A percentile compares a stretch with the other conserved stretches of the same genome.
phyloP scores from a whole-genome alignment of 2,329 filamentous ascomycete genomes.

The Colletotrichum tanaceti region DNA sequence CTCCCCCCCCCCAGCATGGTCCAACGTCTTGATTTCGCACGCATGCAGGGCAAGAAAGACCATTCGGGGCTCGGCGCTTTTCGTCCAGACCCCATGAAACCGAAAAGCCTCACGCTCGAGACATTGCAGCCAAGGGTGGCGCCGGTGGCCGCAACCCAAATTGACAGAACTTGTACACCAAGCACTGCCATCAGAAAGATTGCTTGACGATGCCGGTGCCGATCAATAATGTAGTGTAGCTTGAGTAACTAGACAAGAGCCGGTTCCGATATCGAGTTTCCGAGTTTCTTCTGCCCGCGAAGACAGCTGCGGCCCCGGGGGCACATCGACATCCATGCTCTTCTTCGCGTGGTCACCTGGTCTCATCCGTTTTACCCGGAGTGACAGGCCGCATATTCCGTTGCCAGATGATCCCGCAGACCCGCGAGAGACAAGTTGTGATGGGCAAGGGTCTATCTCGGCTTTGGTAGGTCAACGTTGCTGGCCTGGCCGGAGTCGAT shows the following conservation, averaged over 20 bases:
- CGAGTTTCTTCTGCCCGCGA: constrained; percentile 10
- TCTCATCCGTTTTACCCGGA: constrained; percentile 25
- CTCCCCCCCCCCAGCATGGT: neutral
- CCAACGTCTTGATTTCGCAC: neutral
- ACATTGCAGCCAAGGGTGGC: neutral
- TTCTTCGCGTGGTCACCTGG: constrained; percentile 31
- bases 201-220: neutral
- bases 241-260: neutral
- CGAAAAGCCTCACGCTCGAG: neutral
- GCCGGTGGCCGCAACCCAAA: neutral
- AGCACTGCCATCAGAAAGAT: no score
- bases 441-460: constrained; percentile 25
- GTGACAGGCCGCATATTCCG: constrained; percentile 20
- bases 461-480: constrained; percentile 1
- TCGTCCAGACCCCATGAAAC: neutral
- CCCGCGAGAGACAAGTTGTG: constrained; percentile 5
- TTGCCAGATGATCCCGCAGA: constrained; percentile 5
- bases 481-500: constrained; percentile 8
- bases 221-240: neutral
- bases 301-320: constrained; percentile 27
- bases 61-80: neutral
- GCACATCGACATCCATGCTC: constrained; percentile 24
- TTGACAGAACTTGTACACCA: neutral
- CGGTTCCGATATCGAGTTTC: constrained; percentile 8
- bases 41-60: constrained; percentile 3